These are phyloP conservation scores for Euryodendron excelsum DNA, from an alignment of 148 eudicot species.

Conservation along the genomic window DNA sequence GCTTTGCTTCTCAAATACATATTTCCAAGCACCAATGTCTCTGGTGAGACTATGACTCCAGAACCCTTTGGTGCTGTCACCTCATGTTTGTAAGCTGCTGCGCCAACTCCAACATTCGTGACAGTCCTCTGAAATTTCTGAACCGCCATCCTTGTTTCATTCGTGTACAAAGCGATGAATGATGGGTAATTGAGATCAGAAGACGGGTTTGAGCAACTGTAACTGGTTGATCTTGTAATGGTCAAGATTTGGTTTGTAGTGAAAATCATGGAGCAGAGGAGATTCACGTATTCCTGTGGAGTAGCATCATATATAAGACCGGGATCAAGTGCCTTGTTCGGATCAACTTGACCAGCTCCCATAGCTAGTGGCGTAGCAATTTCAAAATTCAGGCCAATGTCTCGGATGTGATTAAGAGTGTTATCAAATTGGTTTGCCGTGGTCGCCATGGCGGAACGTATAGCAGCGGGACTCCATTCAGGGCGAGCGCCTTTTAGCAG, in stretches of 20 bases:
- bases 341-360: conserved; percentile 34
- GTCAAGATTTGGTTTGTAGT: conserved; percentile 23
- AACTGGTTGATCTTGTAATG: conserved; percentile 22
- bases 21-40: conserved; percentile 16
- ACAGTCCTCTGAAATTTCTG: conserved; percentile 29
- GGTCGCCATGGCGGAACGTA: conserved; percentile 31
- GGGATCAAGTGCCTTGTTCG: conserved; percentile 34
- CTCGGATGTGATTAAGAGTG: conserved; percentile 11
- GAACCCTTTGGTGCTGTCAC: conserved; percentile 20
- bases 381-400: not conserved
- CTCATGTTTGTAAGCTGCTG: conserved; percentile 18
- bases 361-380: conserved; percentile 28
- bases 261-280: conserved; percentile 28
- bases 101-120: conserved; percentile 29
- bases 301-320: conserved; percentile 37
- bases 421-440: conserved; percentile 21
- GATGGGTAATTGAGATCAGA: conserved; percentile 40
- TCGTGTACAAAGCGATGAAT: conserved; percentile 18
- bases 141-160: not conserved
- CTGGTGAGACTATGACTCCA: conserved; percentile 11
- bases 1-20: conserved; percentile 17
- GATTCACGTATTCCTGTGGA: conserved; percentile 25
- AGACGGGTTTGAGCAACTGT: conserved; percentile 23
- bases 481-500: conserved; percentile 31
- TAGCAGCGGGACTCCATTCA: conserved; percentile 33